phyloP scores from a whole-genome alignment of 2,329 filamentous ascomycete genomes.

The Fusarium pseudograminearum region DNA sequence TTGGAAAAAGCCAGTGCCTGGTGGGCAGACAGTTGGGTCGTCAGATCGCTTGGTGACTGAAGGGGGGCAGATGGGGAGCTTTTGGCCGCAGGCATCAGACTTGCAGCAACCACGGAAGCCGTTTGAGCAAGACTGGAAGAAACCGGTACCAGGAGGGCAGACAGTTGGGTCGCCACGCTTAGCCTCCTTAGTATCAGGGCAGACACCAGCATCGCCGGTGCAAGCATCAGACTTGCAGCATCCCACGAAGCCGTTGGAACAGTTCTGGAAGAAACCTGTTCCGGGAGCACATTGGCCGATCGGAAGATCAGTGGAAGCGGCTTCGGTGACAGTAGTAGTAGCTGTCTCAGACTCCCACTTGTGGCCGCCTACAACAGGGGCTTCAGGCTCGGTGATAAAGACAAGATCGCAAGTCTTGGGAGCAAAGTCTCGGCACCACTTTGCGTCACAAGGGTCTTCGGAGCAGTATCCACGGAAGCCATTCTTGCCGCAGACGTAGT shows the following conservation, averaged over 20 bases:
- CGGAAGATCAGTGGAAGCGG: not conserved
- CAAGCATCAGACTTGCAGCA: slow-evolving; percentile 31
- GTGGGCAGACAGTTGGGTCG: slow-evolving; percentile 18
- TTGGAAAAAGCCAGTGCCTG: slow-evolving; percentile 18
- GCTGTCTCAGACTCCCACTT: not conserved
- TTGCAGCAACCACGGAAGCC: slow-evolving; percentile 34
- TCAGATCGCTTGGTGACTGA: slow-evolving; percentile 5
- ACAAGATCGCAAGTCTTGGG: slow-evolving; percentile 28
- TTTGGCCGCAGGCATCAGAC: slow-evolving; percentile 16
- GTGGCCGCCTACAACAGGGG: not conserved
- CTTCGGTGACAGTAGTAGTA: not conserved
- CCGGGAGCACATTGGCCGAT: slow-evolving; percentile 12
- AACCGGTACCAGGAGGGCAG: slow-evolving; percentile 17
- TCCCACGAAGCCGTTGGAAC: slow-evolving; percentile 24
- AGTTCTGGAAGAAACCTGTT: slow-evolving; percentile 21
- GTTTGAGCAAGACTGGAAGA: slow-evolving; percentile 28
- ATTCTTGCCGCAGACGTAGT: slow-evolving; percentile 29
- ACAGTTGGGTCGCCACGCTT: not conserved
- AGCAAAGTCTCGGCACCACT: slow-evolving; percentile 32
- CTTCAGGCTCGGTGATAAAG: slow-evolving; percentile 11
- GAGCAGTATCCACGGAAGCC: slow-evolving; percentile 32
- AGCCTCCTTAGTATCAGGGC: not conserved
- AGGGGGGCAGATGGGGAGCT: slow-evolving; percentile 1
- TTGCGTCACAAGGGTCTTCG: slow-evolving; percentile 20
- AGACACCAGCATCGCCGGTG: slow-evolving; percentile 16